These are phyloP conservation scores for Tephrocybe sp. DNA, from an alignment of 768 basidiomycete species.

Conservation along the genomic window DNA sequence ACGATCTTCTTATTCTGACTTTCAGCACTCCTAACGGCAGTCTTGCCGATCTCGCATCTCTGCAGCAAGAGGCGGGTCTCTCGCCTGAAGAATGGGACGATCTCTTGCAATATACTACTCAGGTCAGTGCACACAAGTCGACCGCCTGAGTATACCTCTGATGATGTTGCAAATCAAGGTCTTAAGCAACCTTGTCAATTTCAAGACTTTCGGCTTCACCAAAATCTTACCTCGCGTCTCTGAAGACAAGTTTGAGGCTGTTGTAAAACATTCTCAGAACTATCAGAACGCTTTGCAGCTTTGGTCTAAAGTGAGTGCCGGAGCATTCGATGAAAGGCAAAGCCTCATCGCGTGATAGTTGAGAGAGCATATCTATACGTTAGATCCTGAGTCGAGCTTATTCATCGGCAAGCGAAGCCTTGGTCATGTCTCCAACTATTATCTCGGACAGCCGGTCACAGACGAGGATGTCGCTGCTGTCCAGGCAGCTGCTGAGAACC, in stretches of 20 bases:
- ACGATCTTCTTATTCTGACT: conserved; percentile 68
- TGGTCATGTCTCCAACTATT: conserved; percentile 86
- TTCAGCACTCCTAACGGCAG: conserved; percentile 59
- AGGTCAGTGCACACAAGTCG: conserved; percentile 44
- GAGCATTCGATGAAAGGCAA: background rate
- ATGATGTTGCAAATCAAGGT: conserved; percentile 30
- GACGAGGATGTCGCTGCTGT: conserved; percentile 78
- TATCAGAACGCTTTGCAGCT: conserved; percentile 52
- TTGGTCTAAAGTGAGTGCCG: conserved; percentile 57
- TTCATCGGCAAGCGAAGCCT: conserved; percentile 78
- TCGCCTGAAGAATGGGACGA: conserved; percentile 64
- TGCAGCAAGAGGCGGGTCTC: conserved; percentile 57
- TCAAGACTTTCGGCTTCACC: conserved; percentile 80
- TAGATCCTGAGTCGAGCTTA: conserved; percentile 61
- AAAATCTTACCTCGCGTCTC: conserved; percentile 80
- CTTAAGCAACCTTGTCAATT: conserved; percentile 70
- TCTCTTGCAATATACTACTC: conserved; percentile 69
- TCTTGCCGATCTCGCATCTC: conserved; percentile 52
- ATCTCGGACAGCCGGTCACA: conserved; percentile 70
- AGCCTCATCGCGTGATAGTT: conserved; percentile 42
- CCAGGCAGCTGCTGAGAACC: conserved; percentile 73
- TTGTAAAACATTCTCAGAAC: conserved; percentile 63
- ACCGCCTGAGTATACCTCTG: background rate
- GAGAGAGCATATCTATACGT: conserved; percentile 72
- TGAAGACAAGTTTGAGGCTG: conserved; percentile 58